These are phyloP conservation scores for Tylopilus plumbeoviolaceoides DNA, from an alignment of 768 basidiomycete species.

Conservation along the genomic window DNA sequence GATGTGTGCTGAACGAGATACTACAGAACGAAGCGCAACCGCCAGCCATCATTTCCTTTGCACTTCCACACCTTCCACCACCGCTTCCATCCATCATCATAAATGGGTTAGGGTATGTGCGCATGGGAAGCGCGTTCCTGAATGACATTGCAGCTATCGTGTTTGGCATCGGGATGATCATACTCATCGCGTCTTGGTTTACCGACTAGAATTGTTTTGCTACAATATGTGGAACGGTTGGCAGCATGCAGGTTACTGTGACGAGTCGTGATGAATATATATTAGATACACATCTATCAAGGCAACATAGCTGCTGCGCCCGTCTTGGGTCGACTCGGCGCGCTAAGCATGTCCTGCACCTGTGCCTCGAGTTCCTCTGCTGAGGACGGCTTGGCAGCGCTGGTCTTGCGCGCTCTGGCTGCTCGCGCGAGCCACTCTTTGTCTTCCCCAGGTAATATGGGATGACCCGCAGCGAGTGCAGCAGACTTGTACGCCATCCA, in stretches of 20 bases:
- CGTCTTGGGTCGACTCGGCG: constrained; percentile 30
- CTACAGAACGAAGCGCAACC: constrained; percentile 55
- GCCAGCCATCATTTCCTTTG: constrained; percentile 55
- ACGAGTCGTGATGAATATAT: constrained; percentile 3
- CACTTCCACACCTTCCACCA: constrained; percentile 61
- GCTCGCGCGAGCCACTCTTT: constrained; percentile 18
- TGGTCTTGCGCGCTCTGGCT: constrained; percentile 11
- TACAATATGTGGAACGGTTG: neutral
- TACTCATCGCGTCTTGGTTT: constrained; percentile 51
- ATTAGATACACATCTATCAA: constrained; percentile 13
- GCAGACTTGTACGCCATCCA: constrained; percentile 56
- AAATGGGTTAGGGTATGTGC: constrained; percentile 61
- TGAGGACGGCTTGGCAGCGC: constrained; percentile 8
- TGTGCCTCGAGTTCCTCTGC: constrained; percentile 21
- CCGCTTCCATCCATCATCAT: constrained; percentile 60
- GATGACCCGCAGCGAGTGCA: constrained; percentile 43
- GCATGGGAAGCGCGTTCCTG: constrained; percentile 61
- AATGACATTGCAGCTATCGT: constrained; percentile 69
- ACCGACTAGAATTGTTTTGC: constrained; percentile 11
- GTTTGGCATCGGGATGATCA: constrained; percentile 67
- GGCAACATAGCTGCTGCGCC: constrained; percentile 40
- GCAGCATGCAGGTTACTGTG: neutral
- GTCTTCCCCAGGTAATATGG: constrained; percentile 46
- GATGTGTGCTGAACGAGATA: constrained; percentile 3
- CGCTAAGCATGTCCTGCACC: constrained; percentile 30